Percentiles rank a stretch among this genome's conserved stretches.
phyloP scores from a whole-genome alignment of 108 stramenopile species.

The Discostella stelligeroides region DNA sequence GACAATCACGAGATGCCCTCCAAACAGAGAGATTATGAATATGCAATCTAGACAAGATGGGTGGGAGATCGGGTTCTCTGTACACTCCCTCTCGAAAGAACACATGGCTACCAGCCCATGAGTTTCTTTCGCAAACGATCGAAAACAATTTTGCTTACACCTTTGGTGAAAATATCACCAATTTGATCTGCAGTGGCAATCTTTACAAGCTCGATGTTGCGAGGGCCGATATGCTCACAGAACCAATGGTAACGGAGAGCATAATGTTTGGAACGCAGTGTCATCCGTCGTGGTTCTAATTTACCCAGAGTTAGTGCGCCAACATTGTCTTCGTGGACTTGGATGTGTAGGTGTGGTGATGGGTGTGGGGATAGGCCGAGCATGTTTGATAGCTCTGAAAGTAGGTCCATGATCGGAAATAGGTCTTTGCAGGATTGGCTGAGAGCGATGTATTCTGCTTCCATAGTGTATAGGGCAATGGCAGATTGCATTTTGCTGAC shows the following conservation, averaged over 20 bases:
- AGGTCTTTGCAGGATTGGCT: background rate
- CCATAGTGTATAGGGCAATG: background rate
- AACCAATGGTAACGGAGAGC: constrained; percentile 63
- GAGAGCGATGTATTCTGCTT: background rate
- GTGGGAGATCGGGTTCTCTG: no score
- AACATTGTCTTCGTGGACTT: constrained; percentile 4
- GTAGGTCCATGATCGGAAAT: background rate
- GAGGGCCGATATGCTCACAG: constrained; percentile 18
- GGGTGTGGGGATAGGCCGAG: background rate
- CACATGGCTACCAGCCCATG: constrained; percentile 13
- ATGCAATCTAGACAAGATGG: no score
- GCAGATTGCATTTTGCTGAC: background rate
- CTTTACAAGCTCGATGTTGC: background rate
- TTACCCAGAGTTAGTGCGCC: background rate
- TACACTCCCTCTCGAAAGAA: no score
- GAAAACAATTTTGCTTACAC: background rate
- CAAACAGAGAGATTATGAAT: no score
- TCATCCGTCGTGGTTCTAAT: constrained; percentile 14
- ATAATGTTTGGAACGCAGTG: constrained; percentile 54
- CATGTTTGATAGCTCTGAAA: background rate
- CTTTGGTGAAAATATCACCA: constrained; percentile 11
- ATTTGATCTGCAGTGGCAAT: background rate
- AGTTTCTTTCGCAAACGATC: constrained; percentile 1
- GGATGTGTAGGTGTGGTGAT: background rate
- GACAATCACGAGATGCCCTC: no score